These are phyloP conservation scores for Mortierella claussenii DNA, from an alignment of 192 early-diverging fungal genomes.

Conservation along the genomic window DNA sequence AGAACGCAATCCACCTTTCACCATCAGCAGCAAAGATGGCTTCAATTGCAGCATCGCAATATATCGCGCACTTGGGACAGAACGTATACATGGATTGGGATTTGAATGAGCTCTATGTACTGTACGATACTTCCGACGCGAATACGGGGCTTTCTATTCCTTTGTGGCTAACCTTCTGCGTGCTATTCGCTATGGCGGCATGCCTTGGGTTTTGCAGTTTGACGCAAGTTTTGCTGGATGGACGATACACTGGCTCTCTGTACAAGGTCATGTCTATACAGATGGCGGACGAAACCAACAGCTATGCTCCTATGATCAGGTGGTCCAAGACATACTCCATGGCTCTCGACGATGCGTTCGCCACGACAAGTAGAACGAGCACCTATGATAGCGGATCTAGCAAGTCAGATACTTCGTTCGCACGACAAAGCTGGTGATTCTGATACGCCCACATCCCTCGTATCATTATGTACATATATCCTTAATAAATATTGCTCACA, in stretches of 20 bases:
- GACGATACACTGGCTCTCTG: conserved; percentile 9
- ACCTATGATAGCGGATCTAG: neutral
- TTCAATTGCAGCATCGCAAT: neutral
- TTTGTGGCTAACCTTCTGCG: neutral
- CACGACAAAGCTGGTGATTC: neutral
- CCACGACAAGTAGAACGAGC: neutral
- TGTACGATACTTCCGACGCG: conserved; percentile 9
- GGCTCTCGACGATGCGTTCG: neutral
- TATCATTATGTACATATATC: neutral
- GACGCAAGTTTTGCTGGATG: conserved; percentile 5
- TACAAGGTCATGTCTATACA: conserved; percentile 1
- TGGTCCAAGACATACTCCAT: neutral
- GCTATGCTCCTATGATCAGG: neutral
- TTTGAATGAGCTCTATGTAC: neutral
- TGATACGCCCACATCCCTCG: no score
- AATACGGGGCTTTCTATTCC: conserved; percentile 13
- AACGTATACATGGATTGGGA: conserved; percentile 16
- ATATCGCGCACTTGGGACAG: conserved; percentile 21
- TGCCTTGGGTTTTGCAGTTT: neutral
- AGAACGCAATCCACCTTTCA: neutral
- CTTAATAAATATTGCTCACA: no score
- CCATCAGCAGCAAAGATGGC: neutral
- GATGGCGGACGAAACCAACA: neutral
- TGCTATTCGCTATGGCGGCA: neutral
- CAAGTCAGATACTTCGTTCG: neutral